phyloP scores from a whole-genome alignment of 169 alveolate species.

The Babesia divergens region DNA sequence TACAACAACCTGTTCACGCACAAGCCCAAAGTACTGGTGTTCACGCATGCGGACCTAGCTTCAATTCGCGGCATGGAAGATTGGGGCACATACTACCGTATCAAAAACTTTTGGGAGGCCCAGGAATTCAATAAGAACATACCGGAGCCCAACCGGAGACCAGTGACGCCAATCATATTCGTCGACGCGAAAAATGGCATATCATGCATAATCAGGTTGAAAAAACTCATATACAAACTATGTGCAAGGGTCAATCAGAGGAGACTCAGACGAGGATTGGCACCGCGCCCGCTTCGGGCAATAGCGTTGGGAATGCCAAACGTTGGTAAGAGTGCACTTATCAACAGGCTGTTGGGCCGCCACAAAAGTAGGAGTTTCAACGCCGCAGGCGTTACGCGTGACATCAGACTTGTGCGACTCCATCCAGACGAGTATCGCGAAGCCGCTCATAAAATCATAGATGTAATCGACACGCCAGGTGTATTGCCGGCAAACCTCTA shows the following conservation, averaged over 20 bases:
- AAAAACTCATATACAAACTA: conserved; percentile 66
- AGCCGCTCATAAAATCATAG: conserved; percentile 58
- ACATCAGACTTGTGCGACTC: conserved; percentile 51
- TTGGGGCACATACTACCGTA: conserved; percentile 75
- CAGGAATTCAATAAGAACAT: conserved; percentile 61
- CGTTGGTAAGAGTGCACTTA: conserved; percentile 79
- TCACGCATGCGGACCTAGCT: conserved; percentile 70
- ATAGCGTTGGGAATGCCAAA: conserved; percentile 81
- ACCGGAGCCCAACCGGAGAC: conserved; percentile 53
- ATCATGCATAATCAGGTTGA: conserved; percentile 64
- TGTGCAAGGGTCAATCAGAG: conserved; percentile 57
- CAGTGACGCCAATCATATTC: conserved; percentile 68
- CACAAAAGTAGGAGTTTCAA: conserved; percentile 73
- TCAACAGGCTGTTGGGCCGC: conserved; percentile 74
- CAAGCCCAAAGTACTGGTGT: conserved; percentile 69
- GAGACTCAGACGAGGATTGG: conserved; percentile 61
- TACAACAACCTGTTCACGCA: conserved; percentile 66
- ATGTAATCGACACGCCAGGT: conserved; percentile 77
- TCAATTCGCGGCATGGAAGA: conserved; percentile 66
- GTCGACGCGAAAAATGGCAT: conserved; percentile 70
- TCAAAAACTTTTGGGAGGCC: conserved; percentile 46
- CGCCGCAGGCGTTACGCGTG: conserved; percentile 76
- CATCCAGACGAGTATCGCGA: conserved; percentile 55
- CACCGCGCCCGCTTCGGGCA: conserved; percentile 70
- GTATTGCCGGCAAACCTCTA: conserved; percentile 68